Percentiles rank a stretch among this genome's conserved stretches.
Evolutionary conservation across 257 asterid genomes (phyloP).

Genomic region (Solanum pimpinellifolium): DNA sequence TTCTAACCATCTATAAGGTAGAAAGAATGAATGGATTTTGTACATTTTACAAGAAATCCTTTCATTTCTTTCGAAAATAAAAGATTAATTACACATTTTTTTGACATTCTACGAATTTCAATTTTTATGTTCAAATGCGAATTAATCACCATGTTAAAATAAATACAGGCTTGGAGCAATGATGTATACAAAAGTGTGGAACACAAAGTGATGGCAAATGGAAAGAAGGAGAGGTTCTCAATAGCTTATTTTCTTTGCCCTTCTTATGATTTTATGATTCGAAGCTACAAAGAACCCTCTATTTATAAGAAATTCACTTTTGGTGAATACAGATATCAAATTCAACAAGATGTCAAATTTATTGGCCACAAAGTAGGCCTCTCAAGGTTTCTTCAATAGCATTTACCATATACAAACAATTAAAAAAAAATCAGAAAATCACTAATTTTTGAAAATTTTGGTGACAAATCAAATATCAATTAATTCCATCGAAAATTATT

Average conservation of each 20-base stretch:
- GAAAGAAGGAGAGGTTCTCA: slow-evolving; percentile 53
- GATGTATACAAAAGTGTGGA: slow-evolving; percentile 57
- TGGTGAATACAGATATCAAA: slow-evolving; percentile 38
- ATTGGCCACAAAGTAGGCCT: slow-evolving; percentile 63
- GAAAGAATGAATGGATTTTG: not conserved
- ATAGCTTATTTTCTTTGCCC: slow-evolving; percentile 72
- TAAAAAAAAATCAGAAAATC: not conserved
- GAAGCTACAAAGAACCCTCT: slow-evolving; percentile 42
- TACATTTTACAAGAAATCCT: not conserved
- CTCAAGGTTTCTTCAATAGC: slow-evolving; percentile 17
- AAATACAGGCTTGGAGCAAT: slow-evolving; percentile 79
- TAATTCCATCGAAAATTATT: not conserved
- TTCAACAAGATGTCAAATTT: slow-evolving; percentile 41
- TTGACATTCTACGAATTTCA: not conserved
- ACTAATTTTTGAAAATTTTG: not conserved
- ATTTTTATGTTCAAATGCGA: not conserved
- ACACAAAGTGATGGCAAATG: slow-evolving; percentile 51
- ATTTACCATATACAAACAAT: not conserved
- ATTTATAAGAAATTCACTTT: slow-evolving; percentile 40
- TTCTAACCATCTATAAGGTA: not conserved
- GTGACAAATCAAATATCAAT: not conserved
- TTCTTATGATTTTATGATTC: slow-evolving; percentile 32
- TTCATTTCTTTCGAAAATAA: not conserved
- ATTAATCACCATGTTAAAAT: not conserved
- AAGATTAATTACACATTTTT: not conserved